phyloP scores from a whole-genome alignment of 1,284 basidiomycete genomes.

The Tremellales sp. region DNA sequence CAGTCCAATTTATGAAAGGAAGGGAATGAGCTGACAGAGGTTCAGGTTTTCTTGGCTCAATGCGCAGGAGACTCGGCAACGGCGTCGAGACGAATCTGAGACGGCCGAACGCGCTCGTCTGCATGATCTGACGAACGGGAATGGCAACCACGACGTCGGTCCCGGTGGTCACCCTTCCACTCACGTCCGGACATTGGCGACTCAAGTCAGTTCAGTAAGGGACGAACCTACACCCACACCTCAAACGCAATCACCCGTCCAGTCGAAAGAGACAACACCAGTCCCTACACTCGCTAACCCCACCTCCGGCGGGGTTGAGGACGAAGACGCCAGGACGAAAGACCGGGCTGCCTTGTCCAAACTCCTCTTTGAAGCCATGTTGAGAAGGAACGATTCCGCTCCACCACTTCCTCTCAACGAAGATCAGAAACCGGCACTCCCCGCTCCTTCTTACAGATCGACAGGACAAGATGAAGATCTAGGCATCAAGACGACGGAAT shows the following conservation, averaged over 20 bases:
- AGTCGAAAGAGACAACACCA: too few relatives aligned
- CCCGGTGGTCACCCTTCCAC: too few relatives aligned
- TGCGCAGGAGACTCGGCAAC: slow-evolving; percentile 29
- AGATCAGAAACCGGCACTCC: not conserved
- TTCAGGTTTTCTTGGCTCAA: slow-evolving; percentile 44
- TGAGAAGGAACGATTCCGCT: not conserved
- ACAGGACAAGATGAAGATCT: not conserved
- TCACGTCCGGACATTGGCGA: too few relatives aligned
- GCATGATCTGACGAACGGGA: not conserved
- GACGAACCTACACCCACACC: slow-evolving; percentile 14
- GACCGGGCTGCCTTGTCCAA: not conserved
- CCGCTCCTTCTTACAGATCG: not conserved
- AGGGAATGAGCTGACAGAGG: not conserved
- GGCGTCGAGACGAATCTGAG: slow-evolving; percentile 17
- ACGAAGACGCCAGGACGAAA: not conserved
- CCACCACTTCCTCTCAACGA: not conserved
- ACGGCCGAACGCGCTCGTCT: slow-evolving; percentile 8
- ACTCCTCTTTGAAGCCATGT: not conserved
- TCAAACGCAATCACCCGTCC: too few relatives aligned
- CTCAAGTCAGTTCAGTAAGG: slow-evolving; percentile 19
- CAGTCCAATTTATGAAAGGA: slow-evolving; percentile 44
- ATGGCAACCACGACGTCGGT: not conserved
- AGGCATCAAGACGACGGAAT: slow-evolving; percentile 1
- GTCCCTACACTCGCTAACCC: not conserved
- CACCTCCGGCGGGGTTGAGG: not conserved